Percentiles rank a stretch among this genome's conserved stretches.
These are phyloP conservation scores for Alternaria sp. DNA, from an alignment of 2,329 filamentous ascomycete species.

Conservation along the genomic window DNA sequence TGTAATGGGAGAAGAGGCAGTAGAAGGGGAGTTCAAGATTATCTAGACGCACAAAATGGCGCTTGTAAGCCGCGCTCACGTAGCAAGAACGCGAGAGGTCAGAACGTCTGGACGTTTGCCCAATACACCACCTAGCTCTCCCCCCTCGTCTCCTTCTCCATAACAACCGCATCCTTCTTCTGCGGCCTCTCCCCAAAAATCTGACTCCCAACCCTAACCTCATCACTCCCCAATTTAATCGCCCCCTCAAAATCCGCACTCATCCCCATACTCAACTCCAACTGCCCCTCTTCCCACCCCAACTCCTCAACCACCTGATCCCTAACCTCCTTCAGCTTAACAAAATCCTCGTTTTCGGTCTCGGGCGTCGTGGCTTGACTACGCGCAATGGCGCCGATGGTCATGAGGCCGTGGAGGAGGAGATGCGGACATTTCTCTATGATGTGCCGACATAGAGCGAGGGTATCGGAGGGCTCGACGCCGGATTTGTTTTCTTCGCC, in stretches of 20 bases:
- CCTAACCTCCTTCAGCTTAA: slow-evolving; percentile 69
- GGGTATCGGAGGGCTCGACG: slow-evolving; percentile 69
- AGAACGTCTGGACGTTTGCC: no score
- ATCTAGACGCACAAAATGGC: no score
- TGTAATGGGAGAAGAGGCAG: no score
- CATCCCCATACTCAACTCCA: slow-evolving; percentile 99
- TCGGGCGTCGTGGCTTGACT: slow-evolving; percentile 73
- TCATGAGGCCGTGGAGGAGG: slow-evolving; percentile 86
- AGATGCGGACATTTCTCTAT: slow-evolving; percentile 74
- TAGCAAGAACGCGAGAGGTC: no score
- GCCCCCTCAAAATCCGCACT: slow-evolving; percentile 94
- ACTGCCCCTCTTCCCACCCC: slow-evolving; percentile 58
- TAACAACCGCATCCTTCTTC: slow-evolving; percentile 78
- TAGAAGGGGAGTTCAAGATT: no score
- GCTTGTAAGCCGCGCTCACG: no score
- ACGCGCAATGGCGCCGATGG: slow-evolving; percentile 91
- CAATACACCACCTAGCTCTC: no score
- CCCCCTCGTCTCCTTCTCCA: slow-evolving; percentile 28
- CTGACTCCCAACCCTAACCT: slow-evolving; percentile 90
- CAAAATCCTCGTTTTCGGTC: slow-evolving; percentile 91
- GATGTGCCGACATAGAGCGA: slow-evolving; percentile 73
- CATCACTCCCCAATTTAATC: slow-evolving; percentile 79
- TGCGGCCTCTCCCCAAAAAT: slow-evolving; percentile 87
- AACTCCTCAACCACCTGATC: slow-evolving; percentile 72
- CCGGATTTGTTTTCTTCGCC: slow-evolving; percentile 87